These are phyloP conservation scores for Acrocalymma vagum DNA, from an alignment of 2,329 filamentous ascomycete species.

Conservation along the genomic window DNA sequence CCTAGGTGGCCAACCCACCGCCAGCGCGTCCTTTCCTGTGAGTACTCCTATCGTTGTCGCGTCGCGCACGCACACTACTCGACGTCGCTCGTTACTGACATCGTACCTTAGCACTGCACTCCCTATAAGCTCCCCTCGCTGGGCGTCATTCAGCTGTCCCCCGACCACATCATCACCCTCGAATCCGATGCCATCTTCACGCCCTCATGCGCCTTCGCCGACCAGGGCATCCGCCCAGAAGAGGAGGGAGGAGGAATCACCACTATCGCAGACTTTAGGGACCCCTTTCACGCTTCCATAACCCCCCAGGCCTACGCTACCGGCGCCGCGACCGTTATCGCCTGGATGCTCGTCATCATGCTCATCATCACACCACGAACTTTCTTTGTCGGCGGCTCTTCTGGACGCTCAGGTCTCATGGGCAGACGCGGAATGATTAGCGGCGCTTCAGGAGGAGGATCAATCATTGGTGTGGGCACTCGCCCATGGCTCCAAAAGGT, in stretches of 20 bases:
- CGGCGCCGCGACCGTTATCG: constrained; percentile 87
- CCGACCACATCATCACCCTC: constrained; percentile 66
- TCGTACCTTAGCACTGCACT: constrained; percentile 61
- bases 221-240: constrained; percentile 40
- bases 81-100: constrained; percentile 31
- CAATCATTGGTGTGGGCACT: constrained; percentile 85
- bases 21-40: constrained; percentile 38
- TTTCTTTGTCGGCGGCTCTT: constrained; percentile 81
- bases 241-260: constrained; percentile 51
- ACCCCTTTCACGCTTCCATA: constrained; percentile 93
- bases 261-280: constrained; percentile 72
- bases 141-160: constrained; percentile 63
- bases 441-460: constrained; percentile 68
- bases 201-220: constrained; percentile 61
- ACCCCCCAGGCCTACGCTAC: constrained; percentile 94
- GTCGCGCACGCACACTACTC: neutral
- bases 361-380: constrained; percentile 94
- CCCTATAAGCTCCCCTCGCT: constrained; percentile 69
- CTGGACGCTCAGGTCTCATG: constrained; percentile 74
- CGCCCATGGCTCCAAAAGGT: constrained; percentile 89
- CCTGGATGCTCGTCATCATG: constrained; percentile 93
- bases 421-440: constrained; percentile 86
- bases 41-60: constrained; percentile 22
- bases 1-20: constrained; percentile 33
- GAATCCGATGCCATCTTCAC: constrained; percentile 67